Conservation (phyloP, 805 yeast genomes). For the Starmerella cellae region DNA sequence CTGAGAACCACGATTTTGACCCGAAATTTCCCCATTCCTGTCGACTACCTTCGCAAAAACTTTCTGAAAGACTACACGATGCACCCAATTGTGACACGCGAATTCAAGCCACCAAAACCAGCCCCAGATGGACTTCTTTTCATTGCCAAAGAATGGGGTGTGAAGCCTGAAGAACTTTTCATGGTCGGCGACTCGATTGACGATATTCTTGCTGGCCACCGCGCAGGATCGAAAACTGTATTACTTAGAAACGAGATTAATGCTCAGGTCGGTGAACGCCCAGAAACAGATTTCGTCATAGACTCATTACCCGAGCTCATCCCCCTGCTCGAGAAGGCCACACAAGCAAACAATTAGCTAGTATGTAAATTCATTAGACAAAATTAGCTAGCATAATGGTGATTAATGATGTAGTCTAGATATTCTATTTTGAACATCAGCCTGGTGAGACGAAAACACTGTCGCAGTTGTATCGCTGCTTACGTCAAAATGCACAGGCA, state of each 20-base stretch:
- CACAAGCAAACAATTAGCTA: neutral
- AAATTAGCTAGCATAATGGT: too few relatives aligned
- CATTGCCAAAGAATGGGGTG: constrained; percentile 39
- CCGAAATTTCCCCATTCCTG: constrained; percentile 45
- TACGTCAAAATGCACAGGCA: neutral
- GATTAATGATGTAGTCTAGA: too few relatives aligned
- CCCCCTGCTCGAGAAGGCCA: constrained; percentile 6
- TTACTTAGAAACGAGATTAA: constrained; percentile 43
- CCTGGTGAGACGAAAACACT: too few relatives aligned
- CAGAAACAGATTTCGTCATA: constrained; percentile 30
- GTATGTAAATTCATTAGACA: too few relatives aligned
- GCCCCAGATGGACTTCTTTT: constrained; percentile 48
- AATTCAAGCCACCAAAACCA: constrained; percentile 57
- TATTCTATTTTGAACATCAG: too few relatives aligned
- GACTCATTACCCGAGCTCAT: constrained; percentile 20
- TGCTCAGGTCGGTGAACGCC: constrained; percentile 30
- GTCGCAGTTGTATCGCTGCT: too few relatives aligned
- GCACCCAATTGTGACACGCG: constrained; percentile 45
- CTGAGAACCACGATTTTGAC: constrained; percentile 49
- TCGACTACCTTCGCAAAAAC: constrained; percentile 36
- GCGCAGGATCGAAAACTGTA: constrained; percentile 51
- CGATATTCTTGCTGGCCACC: constrained; percentile 50
- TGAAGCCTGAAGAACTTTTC: constrained; percentile 35
- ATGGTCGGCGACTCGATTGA: constrained; percentile 69
- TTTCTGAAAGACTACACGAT: constrained; percentile 34